Base-by-base conservation (phyloP, 305 asterid genomes). In the Fraxinus greggii region DNA sequence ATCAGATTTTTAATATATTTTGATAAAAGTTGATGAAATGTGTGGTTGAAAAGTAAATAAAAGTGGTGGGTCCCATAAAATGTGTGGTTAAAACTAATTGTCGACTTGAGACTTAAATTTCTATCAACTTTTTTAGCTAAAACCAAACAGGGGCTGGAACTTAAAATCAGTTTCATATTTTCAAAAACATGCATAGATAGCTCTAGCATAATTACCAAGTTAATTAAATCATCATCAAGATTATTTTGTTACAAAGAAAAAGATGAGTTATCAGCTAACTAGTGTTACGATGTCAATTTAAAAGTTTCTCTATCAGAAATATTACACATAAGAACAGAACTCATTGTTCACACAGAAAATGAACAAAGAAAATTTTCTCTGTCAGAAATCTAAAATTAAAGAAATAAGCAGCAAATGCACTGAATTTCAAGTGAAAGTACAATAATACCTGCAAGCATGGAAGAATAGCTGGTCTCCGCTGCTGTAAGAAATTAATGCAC, bases 401-500 rank as follows among this genome's bases (percentile, higher is more conserved):
- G 7, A 29, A 28, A 29, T 1, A 29, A 80, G 77, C 4, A 33
- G 33, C 73, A 54, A 38, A 40, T 2, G 78, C 51, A 72, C 51
- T 26, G 21, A 40, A 21, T 17, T 77, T 28, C 82, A 85, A 79
- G 36, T 48, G 63, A 33, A 36, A 31, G 29, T 31, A 48, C 70
- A 75, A 80, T 65, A 65, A 81, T 74, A 96, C 99, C 99, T 96
- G 99, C 86, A 96, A 84, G 89, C 98, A 96, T 8, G 99, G 99
- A 85, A 96, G 99, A 83, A 96, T 92, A 84, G 97, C 90, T 77
- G 98, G 98, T 72, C 91, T 88, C 36, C 98, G 97, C 87, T 89
- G 97, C 85, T 96, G 99, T 83, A 96, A 85, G 92, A 96, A 96
- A 90, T 94, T 95, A 81, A 96, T 96, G 95, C 99, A 96, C 99